Evolutionary conservation across 2,329 filamentous ascomycete species (phyloP).

Genomic region (Claviceps digitariae): DNA sequence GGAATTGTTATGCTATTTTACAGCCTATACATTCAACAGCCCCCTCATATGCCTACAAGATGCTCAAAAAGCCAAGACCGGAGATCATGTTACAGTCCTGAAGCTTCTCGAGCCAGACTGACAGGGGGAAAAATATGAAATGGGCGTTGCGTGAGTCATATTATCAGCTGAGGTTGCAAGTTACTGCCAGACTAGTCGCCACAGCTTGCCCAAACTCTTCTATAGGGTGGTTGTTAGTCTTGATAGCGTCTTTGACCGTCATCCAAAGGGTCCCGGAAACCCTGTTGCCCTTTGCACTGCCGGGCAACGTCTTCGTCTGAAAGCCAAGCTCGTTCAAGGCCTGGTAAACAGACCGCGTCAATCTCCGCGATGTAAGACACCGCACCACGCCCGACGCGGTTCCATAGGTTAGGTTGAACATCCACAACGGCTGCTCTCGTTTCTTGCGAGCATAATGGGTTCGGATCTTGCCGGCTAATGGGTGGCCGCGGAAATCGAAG

Average conservation of each 20-base stretch:
- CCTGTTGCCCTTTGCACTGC: constrained; percentile 4
- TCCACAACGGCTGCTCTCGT: constrained; percentile 19
- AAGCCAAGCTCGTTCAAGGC: constrained; percentile 16
- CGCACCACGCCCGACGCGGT: constrained; percentile 13
- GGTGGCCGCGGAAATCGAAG: constrained; percentile 20
- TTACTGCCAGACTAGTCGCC: constrained; percentile 6
- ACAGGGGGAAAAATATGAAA: no score
- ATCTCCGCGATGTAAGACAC: constrained; percentile 11
- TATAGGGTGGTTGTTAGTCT: constrained; percentile 6
- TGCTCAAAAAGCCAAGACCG: neutral
- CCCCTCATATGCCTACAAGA: no score
- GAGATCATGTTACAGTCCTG: no score
- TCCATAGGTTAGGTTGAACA: constrained; percentile 12
- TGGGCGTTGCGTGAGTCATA: neutral
- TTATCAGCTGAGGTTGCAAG: neutral
- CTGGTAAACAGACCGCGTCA: constrained; percentile 15
- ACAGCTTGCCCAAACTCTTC: constrained; percentile 11
- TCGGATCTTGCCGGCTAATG: constrained; percentile 15
- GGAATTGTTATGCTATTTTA: neutral
- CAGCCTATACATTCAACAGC: neutral
- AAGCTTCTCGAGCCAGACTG: no score
- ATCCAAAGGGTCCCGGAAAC: constrained; percentile 16
- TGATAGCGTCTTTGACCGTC: constrained; percentile 8
- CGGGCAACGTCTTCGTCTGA: constrained; percentile 1
- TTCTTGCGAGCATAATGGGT: constrained; percentile 15